Base-by-base conservation (phyloP, 2,329 filamentous ascomycete species). In the Cladosporium velox region DNA sequence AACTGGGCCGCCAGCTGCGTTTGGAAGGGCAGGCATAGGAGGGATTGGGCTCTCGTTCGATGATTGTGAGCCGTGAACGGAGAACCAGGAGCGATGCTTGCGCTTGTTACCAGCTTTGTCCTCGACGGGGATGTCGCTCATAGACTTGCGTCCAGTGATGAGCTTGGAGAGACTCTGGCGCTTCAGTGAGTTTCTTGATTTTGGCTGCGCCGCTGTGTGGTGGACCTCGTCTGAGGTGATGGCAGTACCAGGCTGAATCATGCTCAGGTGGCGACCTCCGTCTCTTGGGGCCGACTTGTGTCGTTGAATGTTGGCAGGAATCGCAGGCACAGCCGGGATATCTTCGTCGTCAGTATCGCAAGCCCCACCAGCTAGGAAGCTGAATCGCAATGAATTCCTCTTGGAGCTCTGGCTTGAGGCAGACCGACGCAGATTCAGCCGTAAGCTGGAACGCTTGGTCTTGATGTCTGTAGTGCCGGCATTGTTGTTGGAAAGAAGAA, bases 81-180 rank as follows among this genome's bases (percentile, higher is more conserved):
- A 64, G 61, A 64, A 64, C 61, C 61, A 64, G 15, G 61, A 64
- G 51, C 61, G 61, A 34, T 26, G 61, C 51, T 64, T 64, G 61
- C 61, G 61, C 24, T 64, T 64, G 35, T 57, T 64, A 51, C 61
- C 41, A 14, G 24, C 6, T 3, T 24, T 47, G 26, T 64, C 51
- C 10, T 18, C 11, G 5, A 30, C 7, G 15, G 24, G 18, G 15
- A 57, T 14, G 12, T 55, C 49, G 18, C 34, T 32, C 34, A 35
- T 57, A 5, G 61, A 64, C 28, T 55, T 64, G 61, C 35, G 61
- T 7, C 30, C 55, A 26, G 51, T 64, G 5, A 57, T 55, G 12
- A 64, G n/a, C 49, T 44, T 64, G 21, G 61, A 44, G 18, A 64
- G 28, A n/a, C 51, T 64, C 15, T 47, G 61, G 26, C 51, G 61